A percentile compares a stretch with the other conserved stretches of the same genome.
Conservation (phyloP, 345 rosid genomes). For the Passiflora organensis region DNA sequence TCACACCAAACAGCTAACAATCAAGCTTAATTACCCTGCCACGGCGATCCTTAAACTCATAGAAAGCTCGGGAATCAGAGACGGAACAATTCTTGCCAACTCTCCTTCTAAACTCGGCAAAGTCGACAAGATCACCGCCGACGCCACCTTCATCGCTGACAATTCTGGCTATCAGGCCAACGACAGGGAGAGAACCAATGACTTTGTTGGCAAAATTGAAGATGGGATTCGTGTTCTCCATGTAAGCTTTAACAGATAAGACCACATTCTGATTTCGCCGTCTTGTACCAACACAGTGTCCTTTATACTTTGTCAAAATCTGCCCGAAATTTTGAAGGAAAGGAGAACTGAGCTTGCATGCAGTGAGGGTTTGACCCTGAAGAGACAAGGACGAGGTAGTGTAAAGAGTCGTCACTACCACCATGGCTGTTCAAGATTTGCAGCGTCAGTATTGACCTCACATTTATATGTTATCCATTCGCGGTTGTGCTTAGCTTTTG, state of each 20-base stretch:
- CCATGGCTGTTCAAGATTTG: constrained; percentile 33
- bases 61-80: constrained; percentile 79
- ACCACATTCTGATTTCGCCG: constrained; percentile 23
- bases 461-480: constrained; percentile 46
- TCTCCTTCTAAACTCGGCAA: constrained; percentile 90
- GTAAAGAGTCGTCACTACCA: constrained; percentile 40
- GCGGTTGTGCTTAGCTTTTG: no score
- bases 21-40: constrained; percentile 46
- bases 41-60: constrained; percentile 73
- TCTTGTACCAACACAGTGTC: constrained; percentile 19
- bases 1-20: neutral
- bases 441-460: constrained; percentile 20
- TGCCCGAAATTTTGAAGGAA: constrained; percentile 29
- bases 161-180: constrained; percentile 85
- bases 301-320: constrained; percentile 6
- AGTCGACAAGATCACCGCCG: constrained; percentile 74
- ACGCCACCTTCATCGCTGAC: constrained; percentile 90
- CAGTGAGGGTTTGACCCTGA: constrained; percentile 29
- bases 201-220: constrained; percentile 68
- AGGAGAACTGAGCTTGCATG: constrained; percentile 50
- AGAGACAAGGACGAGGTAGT: constrained; percentile 16
- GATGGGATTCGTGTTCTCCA: constrained; percentile 70
- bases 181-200: constrained; percentile 78
- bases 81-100: constrained; percentile 75
- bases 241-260: constrained; percentile 54